These are phyloP conservation scores for Raphidocelis subcapitata DNA, from an alignment of 139 green algal genomes.

Conservation along the genomic window DNA sequence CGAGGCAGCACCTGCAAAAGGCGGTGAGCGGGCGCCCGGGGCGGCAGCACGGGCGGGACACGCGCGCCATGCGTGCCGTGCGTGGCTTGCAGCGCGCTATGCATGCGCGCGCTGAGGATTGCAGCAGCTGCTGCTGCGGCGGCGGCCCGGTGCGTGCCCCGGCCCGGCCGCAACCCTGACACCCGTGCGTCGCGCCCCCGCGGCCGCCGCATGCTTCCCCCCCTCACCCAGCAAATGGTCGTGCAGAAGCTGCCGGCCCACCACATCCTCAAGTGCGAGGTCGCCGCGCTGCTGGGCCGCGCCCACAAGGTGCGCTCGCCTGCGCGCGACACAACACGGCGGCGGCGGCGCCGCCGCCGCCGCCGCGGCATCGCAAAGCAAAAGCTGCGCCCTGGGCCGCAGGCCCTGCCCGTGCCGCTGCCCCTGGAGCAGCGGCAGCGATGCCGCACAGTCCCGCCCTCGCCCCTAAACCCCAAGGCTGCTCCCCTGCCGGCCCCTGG, in stretches of 20 bases:
- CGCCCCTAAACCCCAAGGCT: background rate
- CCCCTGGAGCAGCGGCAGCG: constrained; percentile 2
- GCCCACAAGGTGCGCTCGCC: constrained; percentile 3
- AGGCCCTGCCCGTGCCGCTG: constrained; percentile 11
- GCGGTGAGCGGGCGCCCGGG: constrained; percentile 11
- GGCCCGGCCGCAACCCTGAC: no score
- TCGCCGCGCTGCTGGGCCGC: background rate
- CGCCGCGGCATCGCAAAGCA: background rate
- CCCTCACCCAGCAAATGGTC: constrained; percentile 14
- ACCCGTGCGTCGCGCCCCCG: no score
- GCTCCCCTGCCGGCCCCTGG: background rate
- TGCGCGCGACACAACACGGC: no score
- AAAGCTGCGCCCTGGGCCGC: constrained; percentile 2
- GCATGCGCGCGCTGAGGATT: no score
- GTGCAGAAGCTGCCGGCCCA: constrained; percentile 21
- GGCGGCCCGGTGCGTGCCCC: no score
- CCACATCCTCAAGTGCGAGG: constrained; percentile 35
- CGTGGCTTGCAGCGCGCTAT: no score
- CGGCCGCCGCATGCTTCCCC: no score
- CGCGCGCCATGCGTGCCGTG: background rate
- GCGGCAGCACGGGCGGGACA: no score
- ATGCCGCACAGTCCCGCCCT: background rate
- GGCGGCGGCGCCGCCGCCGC: no score
- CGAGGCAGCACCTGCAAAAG: constrained; percentile 27
- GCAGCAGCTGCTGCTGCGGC: no score